These are phyloP conservation scores for Hippophae tibetana DNA, from an alignment of 306 rosid genomes.

Conservation along the genomic window DNA sequence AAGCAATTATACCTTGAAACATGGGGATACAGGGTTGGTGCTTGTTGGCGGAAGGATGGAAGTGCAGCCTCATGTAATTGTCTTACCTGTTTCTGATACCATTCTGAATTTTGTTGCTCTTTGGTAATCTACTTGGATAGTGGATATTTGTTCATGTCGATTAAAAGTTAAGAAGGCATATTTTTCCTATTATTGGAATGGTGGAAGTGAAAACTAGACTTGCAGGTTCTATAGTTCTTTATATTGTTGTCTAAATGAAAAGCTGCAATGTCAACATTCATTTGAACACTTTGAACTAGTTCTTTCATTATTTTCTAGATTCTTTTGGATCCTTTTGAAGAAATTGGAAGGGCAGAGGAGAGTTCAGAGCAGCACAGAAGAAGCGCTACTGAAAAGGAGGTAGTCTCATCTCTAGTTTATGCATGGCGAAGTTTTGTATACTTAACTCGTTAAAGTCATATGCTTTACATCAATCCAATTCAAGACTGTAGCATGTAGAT, in stretches of 20 bases:
- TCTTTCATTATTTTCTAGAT: constrained; percentile 30
- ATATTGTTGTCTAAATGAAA: constrained; percentile 2
- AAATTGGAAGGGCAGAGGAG: constrained; percentile 64
- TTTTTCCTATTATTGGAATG: no score
- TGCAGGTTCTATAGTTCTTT: no score
- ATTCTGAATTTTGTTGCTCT: background rate
- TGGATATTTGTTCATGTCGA: no score
- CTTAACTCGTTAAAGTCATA: background rate
- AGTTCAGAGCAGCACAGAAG: constrained; percentile 64
- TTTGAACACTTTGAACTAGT: constrained; percentile 12
- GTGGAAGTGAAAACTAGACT: no score
- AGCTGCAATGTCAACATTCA: constrained; percentile 12
- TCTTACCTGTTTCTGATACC: constrained; percentile 5
- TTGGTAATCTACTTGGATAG: no score
- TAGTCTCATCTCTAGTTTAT: constrained; percentile 15
- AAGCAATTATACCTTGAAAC: constrained; percentile 80
- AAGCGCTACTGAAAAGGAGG: constrained; percentile 84
- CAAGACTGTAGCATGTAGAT: background rate
- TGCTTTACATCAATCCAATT: background rate
- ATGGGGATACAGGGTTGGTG: constrained; percentile 89
- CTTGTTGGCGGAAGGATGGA: constrained; percentile 99
- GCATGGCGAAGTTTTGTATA: background rate
- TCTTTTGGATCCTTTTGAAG: constrained; percentile 88
- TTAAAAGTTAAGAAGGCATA: no score
- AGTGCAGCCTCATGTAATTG: constrained; percentile 81